Evolutionary conservation across 2,329 filamentous ascomycete genomes (phyloP).

Genomic region (Pseudocercospora vitis): DNA sequence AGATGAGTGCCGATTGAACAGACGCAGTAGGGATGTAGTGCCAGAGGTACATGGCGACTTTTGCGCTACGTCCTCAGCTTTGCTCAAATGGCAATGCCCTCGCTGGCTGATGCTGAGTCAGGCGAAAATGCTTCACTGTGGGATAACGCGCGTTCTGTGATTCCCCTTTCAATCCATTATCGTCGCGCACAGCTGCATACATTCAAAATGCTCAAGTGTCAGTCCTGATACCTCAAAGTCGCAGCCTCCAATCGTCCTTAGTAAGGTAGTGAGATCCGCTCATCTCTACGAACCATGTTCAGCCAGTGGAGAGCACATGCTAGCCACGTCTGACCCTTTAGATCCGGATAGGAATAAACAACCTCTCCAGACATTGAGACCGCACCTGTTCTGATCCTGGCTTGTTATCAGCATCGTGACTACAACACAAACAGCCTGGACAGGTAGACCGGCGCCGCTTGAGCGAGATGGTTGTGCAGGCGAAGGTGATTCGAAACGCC

Average conservation of each 20-base stretch:
- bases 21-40: too few species aligned
- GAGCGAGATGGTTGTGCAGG: not conserved
- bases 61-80: too few species aligned
- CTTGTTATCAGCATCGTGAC: too few species aligned
- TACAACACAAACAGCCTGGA: too few species aligned
- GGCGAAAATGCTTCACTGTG: not conserved
- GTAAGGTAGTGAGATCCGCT: not conserved
- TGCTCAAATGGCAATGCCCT: too few species aligned
- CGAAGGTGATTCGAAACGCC: not conserved
- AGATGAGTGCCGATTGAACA: too few species aligned
- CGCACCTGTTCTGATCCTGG: not conserved
- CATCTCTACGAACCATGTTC: not conserved
- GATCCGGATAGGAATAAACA: slow-evolving; percentile 6
- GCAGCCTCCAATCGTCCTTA: not conserved
- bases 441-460: not conserved
- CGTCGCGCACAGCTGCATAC: not conserved
- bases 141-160: not conserved
- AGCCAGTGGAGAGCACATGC: not conserved
- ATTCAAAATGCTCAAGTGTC: not conserved
- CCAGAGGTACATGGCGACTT: too few species aligned
- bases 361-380: slow-evolving; percentile 1
- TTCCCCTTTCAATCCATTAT: not conserved
- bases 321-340: not conserved
- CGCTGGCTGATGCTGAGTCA: too few species aligned
- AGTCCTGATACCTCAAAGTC: not conserved